Evolutionary conservation across 805 yeast genomes (phyloP).

Genomic region (Teunomyces panamensis): DNA sequence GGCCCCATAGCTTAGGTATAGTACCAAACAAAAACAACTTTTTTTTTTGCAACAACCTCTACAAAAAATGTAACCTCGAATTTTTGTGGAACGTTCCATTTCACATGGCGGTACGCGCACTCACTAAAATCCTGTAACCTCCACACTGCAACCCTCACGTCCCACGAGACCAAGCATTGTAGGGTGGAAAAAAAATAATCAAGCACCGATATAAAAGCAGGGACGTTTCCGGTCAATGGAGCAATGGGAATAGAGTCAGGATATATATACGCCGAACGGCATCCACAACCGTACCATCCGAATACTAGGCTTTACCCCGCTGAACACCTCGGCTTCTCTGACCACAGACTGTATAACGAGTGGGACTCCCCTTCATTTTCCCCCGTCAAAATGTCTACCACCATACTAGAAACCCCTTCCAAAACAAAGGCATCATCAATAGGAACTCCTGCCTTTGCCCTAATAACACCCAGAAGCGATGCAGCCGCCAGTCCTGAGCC

Average conservation of each 20-base stretch:
- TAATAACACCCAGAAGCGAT: neutral
- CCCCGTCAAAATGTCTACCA: neutral
- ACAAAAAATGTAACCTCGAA: constrained; percentile 1
- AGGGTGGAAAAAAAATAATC: neutral
- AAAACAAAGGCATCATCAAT: neutral
- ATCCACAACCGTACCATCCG: neutral
- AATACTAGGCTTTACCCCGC: neutral
- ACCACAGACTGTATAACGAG: neutral
- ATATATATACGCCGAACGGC: neutral
- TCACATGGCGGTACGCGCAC: neutral
- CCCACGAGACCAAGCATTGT: neutral
- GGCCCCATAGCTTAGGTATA: constrained; percentile 27
- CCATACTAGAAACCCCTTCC: constrained; percentile 1
- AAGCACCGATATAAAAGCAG: neutral
- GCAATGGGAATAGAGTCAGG: constrained; percentile 2
- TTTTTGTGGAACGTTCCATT: neutral
- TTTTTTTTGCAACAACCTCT: too few species aligned
- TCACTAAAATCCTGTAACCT: neutral
- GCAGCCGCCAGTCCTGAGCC: neutral
- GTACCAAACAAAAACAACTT: too few species aligned
- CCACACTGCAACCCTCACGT: neutral
- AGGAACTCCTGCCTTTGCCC: neutral
- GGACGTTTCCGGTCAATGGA: neutral
- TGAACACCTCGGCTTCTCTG: neutral
- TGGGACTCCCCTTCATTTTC: constrained; percentile 1